phyloP scores from a whole-genome alignment of 306 rosid species.

The Rosa persica region DNA sequence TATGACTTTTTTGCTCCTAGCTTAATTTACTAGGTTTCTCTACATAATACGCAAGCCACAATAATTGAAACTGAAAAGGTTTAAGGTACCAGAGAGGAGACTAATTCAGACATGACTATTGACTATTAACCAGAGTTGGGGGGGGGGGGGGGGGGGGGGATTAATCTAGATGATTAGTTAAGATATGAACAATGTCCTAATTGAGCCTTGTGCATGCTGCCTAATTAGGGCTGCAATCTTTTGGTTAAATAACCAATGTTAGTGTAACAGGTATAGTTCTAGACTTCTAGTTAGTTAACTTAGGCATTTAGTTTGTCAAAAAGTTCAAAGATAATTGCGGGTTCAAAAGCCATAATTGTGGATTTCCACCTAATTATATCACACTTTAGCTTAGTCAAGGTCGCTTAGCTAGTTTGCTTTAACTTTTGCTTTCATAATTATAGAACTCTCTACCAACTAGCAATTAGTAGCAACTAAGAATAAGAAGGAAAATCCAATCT shows the following conservation, averaged over 20 bases:
- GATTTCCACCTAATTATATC: constrained; percentile 28
- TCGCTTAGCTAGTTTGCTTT: constrained; percentile 24
- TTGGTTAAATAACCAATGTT: neutral
- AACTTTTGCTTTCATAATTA: constrained; percentile 31
- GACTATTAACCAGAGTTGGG: neutral
- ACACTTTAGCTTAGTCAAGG: constrained; percentile 29
- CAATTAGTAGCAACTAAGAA: neutral
- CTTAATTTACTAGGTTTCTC: neutral
- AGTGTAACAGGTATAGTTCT: neutral
- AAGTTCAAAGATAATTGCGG: constrained; percentile 31
- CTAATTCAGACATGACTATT: neutral
- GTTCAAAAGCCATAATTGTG: constrained; percentile 43
- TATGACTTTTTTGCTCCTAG: constrained; percentile 1
- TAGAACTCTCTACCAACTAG: constrained; percentile 22
- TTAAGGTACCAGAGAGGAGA: constrained; percentile 2
- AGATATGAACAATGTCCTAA: neutral
- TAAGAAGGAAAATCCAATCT: neutral
- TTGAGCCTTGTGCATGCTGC: neutral
- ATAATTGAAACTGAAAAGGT: neutral
- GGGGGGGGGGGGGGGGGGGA: no score
- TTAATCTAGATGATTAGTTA: neutral
- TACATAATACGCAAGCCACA: neutral
- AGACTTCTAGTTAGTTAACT: neutral
- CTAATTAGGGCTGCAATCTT: neutral
- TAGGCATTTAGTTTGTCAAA: constrained; percentile 32